A percentile compares a stretch with the other conserved stretches of the same genome.
Conservation (phyloP, 73 alveolate species). For the Symbiodinium pilosum region DNA sequence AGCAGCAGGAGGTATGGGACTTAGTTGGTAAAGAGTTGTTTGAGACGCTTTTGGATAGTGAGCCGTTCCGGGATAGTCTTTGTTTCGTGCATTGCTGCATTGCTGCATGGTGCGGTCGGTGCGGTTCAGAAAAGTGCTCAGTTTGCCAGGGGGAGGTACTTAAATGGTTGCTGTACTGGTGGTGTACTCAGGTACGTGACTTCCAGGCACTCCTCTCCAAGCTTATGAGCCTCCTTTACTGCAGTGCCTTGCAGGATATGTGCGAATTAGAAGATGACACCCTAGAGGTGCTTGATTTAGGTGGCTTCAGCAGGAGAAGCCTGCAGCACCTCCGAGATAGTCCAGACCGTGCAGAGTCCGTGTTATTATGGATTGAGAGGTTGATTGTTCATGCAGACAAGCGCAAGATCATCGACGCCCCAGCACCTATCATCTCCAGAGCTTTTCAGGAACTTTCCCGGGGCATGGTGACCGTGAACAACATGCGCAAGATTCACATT, state of each 20-base stretch:
- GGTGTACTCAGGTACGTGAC: background rate
- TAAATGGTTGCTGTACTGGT: background rate
- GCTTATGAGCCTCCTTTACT: slow-evolving; percentile 18
- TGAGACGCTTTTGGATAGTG: background rate
- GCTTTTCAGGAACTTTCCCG: slow-evolving; percentile 76
- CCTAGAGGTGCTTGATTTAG: slow-evolving; percentile 25
- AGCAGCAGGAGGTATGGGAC: slow-evolving; percentile 1
- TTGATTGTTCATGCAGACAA: background rate
- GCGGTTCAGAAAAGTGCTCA: too few relatives aligned
- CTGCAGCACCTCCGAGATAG: background rate
- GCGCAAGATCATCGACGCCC: slow-evolving; percentile 59
- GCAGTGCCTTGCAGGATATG: slow-evolving; percentile 35
- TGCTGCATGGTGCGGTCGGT: background rate
- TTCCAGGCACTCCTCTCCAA: background rate
- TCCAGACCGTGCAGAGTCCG: background rate
- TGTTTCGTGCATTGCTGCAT: too few relatives aligned
- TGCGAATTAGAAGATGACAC: slow-evolving; percentile 83
- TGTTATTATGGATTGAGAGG: background rate
- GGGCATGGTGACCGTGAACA: slow-evolving; percentile 75
- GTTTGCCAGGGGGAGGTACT: background rate
- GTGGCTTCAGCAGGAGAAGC: background rate
- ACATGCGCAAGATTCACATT: slow-evolving; percentile 70
- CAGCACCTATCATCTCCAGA: slow-evolving; percentile 72
- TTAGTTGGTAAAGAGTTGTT: background rate
- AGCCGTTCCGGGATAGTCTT: background rate